Evolutionary conservation across 805 yeast genomes (phyloP).

Genomic region (Pichia heedii): DNA sequence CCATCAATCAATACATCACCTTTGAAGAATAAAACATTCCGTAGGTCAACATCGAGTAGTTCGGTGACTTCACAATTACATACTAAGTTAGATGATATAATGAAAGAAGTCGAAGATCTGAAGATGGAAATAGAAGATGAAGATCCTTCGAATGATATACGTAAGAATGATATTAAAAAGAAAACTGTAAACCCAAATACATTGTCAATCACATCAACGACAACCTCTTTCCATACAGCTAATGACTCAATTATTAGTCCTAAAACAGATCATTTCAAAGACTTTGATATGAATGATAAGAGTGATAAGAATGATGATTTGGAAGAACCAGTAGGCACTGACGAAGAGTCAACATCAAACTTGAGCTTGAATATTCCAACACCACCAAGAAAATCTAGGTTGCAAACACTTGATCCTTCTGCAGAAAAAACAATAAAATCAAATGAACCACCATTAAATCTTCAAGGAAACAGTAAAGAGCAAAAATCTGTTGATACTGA

Average conservation of each 20-base stretch:
- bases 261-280: neutral
- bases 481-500: neutral
- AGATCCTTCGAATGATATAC: neutral
- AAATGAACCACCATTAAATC: neutral
- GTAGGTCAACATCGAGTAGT: neutral
- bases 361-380: neutral
- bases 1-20: neutral
- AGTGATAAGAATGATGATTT: neutral
- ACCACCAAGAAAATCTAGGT: neutral
- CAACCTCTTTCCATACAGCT: conserved; percentile 12
- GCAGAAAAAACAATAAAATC: neutral
- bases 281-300: too few relatives aligned
- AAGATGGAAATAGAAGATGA: conserved; percentile 21
- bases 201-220: neutral
- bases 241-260: neutral
- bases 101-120: conserved; percentile 26
- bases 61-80: conserved; percentile 13
- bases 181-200: neutral
- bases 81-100: conserved; percentile 24
- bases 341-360: neutral
- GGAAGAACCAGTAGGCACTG: neutral
- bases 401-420: neutral
- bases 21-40: neutral
- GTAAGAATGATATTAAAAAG: too few relatives aligned
- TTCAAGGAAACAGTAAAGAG: neutral